A percentile compares a stretch with the other conserved stretches of the same genome.
phyloP scores from a whole-genome alignment of 495 filamentous ascomycete genomes.

The Neurospora discreta region DNA sequence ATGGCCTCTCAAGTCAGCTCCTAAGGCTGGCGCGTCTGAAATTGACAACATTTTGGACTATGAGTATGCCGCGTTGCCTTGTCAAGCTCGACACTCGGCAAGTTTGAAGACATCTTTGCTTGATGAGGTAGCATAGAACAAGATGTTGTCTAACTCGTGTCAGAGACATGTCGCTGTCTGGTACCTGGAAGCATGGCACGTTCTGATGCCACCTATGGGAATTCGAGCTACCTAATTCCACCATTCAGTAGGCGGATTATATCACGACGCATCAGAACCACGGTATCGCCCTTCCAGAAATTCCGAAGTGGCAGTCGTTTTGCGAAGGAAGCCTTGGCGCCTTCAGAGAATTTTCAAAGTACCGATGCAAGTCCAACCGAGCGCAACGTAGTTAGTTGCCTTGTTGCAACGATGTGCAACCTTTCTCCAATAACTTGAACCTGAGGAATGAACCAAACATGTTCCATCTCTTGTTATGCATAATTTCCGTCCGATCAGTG shows the following conservation, averaged over 20 bases:
- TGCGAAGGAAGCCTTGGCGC: neutral
- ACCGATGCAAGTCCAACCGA: neutral
- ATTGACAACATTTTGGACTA: neutral
- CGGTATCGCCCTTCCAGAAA: neutral
- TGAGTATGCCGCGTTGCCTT: neutral
- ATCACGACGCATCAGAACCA: neutral
- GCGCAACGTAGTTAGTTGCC: neutral
- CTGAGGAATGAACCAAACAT: neutral
- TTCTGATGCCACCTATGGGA: neutral
- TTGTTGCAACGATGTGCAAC: neutral
- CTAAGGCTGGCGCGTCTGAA: neutral
- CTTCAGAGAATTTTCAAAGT: neutral
- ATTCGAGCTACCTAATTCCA: no score
- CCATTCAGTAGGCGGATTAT: no score
- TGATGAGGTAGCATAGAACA: neutral
- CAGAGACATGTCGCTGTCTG: neutral
- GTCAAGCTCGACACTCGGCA: neutral
- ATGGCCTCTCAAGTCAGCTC: neutral
- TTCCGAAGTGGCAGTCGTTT: neutral
- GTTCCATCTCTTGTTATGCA: neutral
- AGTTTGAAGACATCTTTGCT: neutral
- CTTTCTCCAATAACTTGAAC: neutral
- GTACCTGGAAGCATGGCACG: neutral
- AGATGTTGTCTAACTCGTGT: neutral
- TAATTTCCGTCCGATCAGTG: neutral